Base-by-base conservation (phyloP, 192 early-diverging fungal genomes). In the Coemansia sp. region DNA sequence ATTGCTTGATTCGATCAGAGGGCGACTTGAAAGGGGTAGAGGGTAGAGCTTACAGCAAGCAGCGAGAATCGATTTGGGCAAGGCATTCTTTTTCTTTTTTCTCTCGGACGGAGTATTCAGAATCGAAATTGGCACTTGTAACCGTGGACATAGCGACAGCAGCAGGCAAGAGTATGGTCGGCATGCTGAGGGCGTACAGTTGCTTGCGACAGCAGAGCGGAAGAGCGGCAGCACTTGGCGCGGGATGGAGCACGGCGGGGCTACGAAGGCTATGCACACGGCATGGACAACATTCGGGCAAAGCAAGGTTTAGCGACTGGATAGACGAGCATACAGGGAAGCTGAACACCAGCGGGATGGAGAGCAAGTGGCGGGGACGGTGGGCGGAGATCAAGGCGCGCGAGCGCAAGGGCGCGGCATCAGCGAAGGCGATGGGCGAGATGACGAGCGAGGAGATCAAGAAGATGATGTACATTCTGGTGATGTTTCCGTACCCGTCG, bases 401-500 rank as follows among this genome's bases (percentile, higher is more conserved):
- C 14, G 50, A 62, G 13, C 11, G 44, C 4, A 33, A 64, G 17
- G 7, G n/a, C 29, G 2, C 27, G 9, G 13, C 13, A 9, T 11
- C 52, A 9, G 6, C 5, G 15, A 54, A 33, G 29, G 14, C 27
- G 23, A 27, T 59, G n/a, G 28, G 52, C 0, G 33, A 48, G 15
- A 36, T 70, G 61, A 38, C 61, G 6, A 58, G 67, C 7, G 57
- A 70, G 7, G 81, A 59, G 25, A 77, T 67, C 62, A 80, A 37
- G 69, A 74, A 28, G 45, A 84, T 85, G 42, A 90, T 86, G 67
- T 98, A 98, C 64, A 77, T 95, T 14, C 81, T 98, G 20, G 83
- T 87, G 56, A 98, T 98, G 96, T 98, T 96, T 61, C 96, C 96
- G 25, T 98, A 98, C 68, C 96, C 96, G 8, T 92, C 89, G 6